Base-by-base conservation (phyloP, 352 stramenopile genomes). In the Pythium guiyangense region DNA sequence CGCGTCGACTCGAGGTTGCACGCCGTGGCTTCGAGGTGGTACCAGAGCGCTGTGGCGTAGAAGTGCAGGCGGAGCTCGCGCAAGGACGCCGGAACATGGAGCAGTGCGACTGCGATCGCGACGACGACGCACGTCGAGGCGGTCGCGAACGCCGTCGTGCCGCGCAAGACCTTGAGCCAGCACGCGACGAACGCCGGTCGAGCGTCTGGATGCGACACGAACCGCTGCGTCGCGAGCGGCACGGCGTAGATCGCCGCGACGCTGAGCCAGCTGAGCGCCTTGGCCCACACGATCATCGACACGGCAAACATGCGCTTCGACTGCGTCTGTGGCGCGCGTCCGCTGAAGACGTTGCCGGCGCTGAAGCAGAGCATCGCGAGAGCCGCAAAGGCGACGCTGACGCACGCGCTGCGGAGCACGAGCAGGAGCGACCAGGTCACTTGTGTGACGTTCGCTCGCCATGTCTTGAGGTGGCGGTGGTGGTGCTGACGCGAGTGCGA, bases 341-440 rank as follows among this genome's bases (percentile, higher is more conserved):
- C 40, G n/a, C 46, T 45, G 39, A 62, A 52, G n/a, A 57, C 45
- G n/a, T 48, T 46, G 11, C 56, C 48, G 18, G 34, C 4, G 11
- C 20, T 27, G 40, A 57, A 40, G 31, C 29, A 37, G 4, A 62
- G 15, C 39, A 56, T 55, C 46, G 57, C 25, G 11, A 39, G 15
- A 12, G 18, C 35, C 2, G 49, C 18, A 5, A 37, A n/a, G 4
- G 17, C 31, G n/a, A 46, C 51, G 48, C 40, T 57, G 27, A 25
- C 44, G 4, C 39, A 34, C 11, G 48, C 48, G 10, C 57, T 57
- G 29, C 27, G 48, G 10, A 56, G 31, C 27, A 62, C 26, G 14
- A 48, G 34, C 1, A 55, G 27, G 14, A 57, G 26, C 27, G 49
- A 27, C 20, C 48, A 49, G 50, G n/a, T n/a, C n/a, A n/a, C n/a